Base-by-base conservation (phyloP, 2,329 filamentous ascomycete genomes). In the Arthrinium puccinioides region DNA sequence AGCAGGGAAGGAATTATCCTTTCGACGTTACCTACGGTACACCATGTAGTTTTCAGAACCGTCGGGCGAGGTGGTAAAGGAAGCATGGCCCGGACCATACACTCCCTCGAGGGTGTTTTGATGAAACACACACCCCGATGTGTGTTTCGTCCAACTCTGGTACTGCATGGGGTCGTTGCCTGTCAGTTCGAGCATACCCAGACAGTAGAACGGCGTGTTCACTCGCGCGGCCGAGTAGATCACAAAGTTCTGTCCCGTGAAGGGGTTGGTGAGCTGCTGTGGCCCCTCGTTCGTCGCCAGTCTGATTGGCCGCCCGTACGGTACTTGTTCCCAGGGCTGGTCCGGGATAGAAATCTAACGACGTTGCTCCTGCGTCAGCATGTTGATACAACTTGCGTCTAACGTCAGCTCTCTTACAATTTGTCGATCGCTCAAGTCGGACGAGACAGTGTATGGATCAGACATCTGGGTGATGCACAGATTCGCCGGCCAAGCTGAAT, bases 161-260 rank as follows among this genome's bases (percentile, higher is more conserved):
- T 59, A 57, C 41, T 60, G 43, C 56, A 61, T 59, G 6, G 56
- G 57, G 42, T 61, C 57, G 31, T 56, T 54, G 6, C 56, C 57
- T 1, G 57, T 46, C 8, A 61, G 53, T 43, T 61, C 57, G 5
- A 62, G 50, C 53, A 59, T 51, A 1, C 57, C 59, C 0, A 61
- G 48, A 39, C 56, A 61, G 44, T 61, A 61, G 42, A 53, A 60
- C 3, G 57, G 59, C 7, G 57, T 61, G 38, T 60, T 58, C 8
- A 61, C 56, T 9, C 59, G 51, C n/a, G 59, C 56, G 8, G 55
- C 59, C 9, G 56, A 60, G 43, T 60, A 61, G 14, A 61, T 51
- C 19, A 60, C 49, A 28, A 61, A 59, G 37, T 55, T 53, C 36
- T 61, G 58, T 15, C 56, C 56, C 25, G 56, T 61, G 37, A 42